Percentiles rank a stretch among this genome's conserved stretches.
Conservation (phyloP, 495 filamentous ascomycete species). For the Bryoglossum gracile region DNA sequence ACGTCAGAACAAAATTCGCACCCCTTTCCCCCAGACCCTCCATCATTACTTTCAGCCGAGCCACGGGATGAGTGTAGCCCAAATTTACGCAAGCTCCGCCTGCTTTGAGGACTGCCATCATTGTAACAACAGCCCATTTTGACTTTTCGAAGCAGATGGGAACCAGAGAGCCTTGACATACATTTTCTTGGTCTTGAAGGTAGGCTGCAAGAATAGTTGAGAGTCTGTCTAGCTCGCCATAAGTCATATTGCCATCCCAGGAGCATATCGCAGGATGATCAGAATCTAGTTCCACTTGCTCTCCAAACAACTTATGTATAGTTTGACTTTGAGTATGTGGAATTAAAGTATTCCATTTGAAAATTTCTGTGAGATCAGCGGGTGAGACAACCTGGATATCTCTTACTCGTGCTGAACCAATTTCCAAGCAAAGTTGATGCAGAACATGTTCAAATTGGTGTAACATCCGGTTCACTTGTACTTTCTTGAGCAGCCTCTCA, state of each 20-base stretch:
- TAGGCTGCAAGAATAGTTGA: not conserved
- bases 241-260: not conserved
- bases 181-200: not conserved
- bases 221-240: not conserved
- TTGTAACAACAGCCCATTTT: slow-evolving; percentile 32
- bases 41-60: not conserved
- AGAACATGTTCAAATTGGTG: slow-evolving; percentile 9
- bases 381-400: no score
- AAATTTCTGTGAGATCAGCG: not conserved
- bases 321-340: not conserved
- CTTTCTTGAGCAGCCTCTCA: slow-evolving; percentile 2
- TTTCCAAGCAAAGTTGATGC: no score
- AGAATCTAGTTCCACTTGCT: not conserved
- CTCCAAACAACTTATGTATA: not conserved
- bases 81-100: slow-evolving; percentile 42
- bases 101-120: slow-evolving; percentile 37
- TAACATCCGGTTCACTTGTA: not conserved
- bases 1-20: slow-evolving; percentile 2
- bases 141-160: slow-evolving; percentile 38
- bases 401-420: no score
- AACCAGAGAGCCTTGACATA: slow-evolving; percentile 6
- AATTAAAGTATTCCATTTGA: not conserved
- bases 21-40: not conserved
- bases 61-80: slow-evolving; percentile 35
- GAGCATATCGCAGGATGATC: not conserved